A percentile compares a stretch with the other conserved stretches of the same genome.
Evolutionary conservation across 441 rosid genomes (phyloP).

Genomic region (Aleurites moluccanus): DNA sequence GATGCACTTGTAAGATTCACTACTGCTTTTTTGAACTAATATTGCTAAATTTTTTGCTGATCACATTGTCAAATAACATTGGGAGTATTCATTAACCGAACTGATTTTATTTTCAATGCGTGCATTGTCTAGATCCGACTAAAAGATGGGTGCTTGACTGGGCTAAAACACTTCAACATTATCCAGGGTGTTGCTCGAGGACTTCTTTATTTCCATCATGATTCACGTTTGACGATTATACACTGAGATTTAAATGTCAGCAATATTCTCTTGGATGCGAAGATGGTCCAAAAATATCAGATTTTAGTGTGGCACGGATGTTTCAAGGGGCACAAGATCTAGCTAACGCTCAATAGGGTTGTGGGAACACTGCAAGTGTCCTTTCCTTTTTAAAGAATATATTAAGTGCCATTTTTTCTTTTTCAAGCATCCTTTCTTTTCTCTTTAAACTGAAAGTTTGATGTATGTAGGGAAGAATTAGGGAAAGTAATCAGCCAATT

Average conservation of each 20-base stretch:
- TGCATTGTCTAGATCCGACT: background rate
- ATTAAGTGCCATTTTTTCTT: no score
- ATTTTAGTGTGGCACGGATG: slow-evolving; percentile 28
- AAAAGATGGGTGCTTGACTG: slow-evolving; percentile 12
- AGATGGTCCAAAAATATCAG: slow-evolving; percentile 30
- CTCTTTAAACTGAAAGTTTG: no score
- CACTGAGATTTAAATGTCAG: slow-evolving; percentile 20
- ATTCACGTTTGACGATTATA: slow-evolving; percentile 25
- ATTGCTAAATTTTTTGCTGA: no score
- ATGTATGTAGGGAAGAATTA: no score
- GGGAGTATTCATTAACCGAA: no score
- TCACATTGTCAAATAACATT: no score
- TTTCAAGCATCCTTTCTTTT: no score
- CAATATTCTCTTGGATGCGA: slow-evolving; percentile 21
- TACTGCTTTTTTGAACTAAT: no score
- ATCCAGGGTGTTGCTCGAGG: slow-evolving; percentile 17
- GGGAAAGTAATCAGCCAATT: no score
- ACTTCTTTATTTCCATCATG: slow-evolving; percentile 30
- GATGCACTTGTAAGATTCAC: no score
- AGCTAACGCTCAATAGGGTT: slow-evolving; percentile 2
- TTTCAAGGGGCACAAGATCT: slow-evolving; percentile 20
- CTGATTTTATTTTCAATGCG: no score
- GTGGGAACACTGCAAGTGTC: slow-evolving; percentile 29
- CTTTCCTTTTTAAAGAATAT: background rate
- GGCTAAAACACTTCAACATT: slow-evolving; percentile 17